phyloP scores from a whole-genome alignment of 495 filamentous ascomycete genomes.

The Acidiella bohemica region DNA sequence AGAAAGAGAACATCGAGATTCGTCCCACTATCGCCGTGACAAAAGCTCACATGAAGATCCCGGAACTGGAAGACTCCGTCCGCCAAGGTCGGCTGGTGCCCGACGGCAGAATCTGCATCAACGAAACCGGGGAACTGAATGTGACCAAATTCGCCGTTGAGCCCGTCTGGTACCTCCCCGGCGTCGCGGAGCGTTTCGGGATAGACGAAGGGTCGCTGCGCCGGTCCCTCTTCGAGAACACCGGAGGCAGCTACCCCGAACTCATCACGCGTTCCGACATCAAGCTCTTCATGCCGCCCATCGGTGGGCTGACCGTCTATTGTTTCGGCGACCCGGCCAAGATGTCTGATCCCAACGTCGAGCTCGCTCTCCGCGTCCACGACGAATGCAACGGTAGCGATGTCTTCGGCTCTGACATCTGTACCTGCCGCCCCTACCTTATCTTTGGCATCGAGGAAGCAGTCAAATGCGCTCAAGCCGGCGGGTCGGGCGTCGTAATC shows the following conservation, averaged over 20 bases:
- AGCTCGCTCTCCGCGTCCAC: slow-evolving; percentile 79
- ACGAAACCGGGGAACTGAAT: slow-evolving; percentile 67
- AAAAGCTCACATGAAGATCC: slow-evolving; percentile 90
- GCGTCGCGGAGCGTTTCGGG: slow-evolving; percentile 87
- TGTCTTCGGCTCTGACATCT: slow-evolving; percentile 97
- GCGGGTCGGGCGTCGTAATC: slow-evolving; percentile 90
- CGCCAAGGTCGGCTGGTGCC: slow-evolving; percentile 62
- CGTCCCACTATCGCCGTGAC: slow-evolving; percentile 92
- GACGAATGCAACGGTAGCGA: slow-evolving; percentile 96
- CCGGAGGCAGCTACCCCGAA: slow-evolving; percentile 81
- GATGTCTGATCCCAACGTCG: slow-evolving; percentile 75
- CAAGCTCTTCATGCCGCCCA: slow-evolving; percentile 91
- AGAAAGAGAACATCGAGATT: slow-evolving; percentile 65
- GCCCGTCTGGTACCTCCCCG: slow-evolving; percentile 89
- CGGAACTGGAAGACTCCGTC: slow-evolving; percentile 84
- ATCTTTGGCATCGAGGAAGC: slow-evolving; percentile 96
- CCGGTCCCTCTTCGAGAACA: slow-evolving; percentile 83
- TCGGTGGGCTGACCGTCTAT: slow-evolving; percentile 92
- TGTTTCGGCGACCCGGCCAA: slow-evolving; percentile 90
- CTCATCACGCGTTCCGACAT: slow-evolving; percentile 86
- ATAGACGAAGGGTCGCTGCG: slow-evolving; percentile 87
- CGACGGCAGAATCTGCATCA: slow-evolving; percentile 84
- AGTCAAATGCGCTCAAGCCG: slow-evolving; percentile 88
- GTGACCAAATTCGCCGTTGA: slow-evolving; percentile 97
- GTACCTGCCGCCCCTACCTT: slow-evolving; percentile 91